Base-by-base conservation (phyloP, 176 grass and related monocot genomes). In the Lolium multiflorum region DNA sequence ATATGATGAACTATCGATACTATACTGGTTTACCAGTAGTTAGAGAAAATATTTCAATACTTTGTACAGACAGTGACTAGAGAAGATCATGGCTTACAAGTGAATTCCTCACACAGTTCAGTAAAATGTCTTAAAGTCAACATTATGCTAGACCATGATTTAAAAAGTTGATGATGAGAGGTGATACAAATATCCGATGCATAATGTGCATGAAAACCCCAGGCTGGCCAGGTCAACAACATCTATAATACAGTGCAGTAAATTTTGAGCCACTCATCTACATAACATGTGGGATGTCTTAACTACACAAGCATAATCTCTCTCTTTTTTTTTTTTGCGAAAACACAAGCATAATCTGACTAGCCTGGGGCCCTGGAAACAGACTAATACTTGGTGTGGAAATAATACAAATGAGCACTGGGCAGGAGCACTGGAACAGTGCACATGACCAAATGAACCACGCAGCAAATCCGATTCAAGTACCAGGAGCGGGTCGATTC, bases 21-120 rank as follows among this genome's bases (percentile, higher is more conserved):
- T 50, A 49, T 28, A 63, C 13, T 44, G 14, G 4, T 44, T 60
- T 65, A 10, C 2, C 4, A n/a, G 3, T 48, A 25, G 37, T 47
- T 80, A 74, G 22, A 84, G 76, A 52, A 80, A 56, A 54, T 74
- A 52, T 20, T 71, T 9, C 0, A 22, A 56, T 14, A 59, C n/a
- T 56, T 21, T 58, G 57, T 63, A 17, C 46, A 73, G 31, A 35
- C 21, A 74, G 35, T 77, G 56, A 11, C 10, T 3, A 63, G 11
- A 26, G 60, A 63, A 63, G 60, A 56, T 21, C 58, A 60, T 60
- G n/a, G 20, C n/a, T n/a, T n/a, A n/a, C n/a, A n/a, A n/a, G n/a
- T 50, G 48, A 50, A 50, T 50, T 13, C 48, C 11, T 50, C 13
- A 50, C 3, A 50, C 48, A 50, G 50, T 62, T 62, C 59, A 11